These are phyloP conservation scores for Melastoma malabathricum DNA, from an alignment of 345 rosid genomes.

Conservation along the genomic window DNA sequence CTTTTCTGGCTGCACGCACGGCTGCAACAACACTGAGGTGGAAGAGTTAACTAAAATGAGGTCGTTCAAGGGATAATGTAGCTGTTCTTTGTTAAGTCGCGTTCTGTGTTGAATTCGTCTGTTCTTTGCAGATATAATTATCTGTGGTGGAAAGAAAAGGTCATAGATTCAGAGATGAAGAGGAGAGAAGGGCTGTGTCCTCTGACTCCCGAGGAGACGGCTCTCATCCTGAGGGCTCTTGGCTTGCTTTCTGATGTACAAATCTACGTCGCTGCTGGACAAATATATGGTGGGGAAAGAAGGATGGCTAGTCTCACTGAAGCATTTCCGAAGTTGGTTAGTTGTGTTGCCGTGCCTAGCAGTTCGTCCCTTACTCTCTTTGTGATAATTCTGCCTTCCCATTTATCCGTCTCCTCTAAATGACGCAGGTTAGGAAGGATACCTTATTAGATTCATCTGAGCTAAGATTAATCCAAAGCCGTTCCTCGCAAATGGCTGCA, in stretches of 20 bases:
- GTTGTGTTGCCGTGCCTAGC: conserved; percentile 7
- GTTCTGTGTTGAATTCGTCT: conserved; percentile 29
- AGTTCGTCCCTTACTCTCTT: too few relatives aligned
- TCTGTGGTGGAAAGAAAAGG: conserved; percentile 45
- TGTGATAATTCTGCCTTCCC: too few relatives aligned
- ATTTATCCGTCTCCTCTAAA: too few relatives aligned
- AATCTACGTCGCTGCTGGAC: conserved; percentile 92
- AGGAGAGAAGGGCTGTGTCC: conserved; percentile 41
- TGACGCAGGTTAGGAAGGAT: conserved; percentile 38
- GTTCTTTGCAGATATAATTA: conserved; percentile 53
- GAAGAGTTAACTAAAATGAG: conserved; percentile 97
- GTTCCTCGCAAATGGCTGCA: conserved; percentile 52
- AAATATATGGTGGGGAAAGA: conserved; percentile 75
- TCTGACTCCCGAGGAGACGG: conserved; percentile 92
- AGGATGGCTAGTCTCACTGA: conserved; percentile 49
- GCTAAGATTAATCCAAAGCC: conserved; percentile 18
- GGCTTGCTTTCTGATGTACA: conserved; percentile 72
- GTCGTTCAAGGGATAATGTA: conserved; percentile 9
- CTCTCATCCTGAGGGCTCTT: conserved; percentile 53
- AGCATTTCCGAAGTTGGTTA: conserved; percentile 76
- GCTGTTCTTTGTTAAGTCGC: not conserved
- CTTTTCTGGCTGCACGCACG: conserved; percentile 91
- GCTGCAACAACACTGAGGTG: conserved; percentile 78
- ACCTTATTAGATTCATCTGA: conserved; percentile 15
- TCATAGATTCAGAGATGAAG: conserved; percentile 23